Evolutionary conservation across 345 rosid genomes (phyloP), one percentile per base, ranked within the genome.

Genomic region (Tarenaya hassleriana): DNA sequence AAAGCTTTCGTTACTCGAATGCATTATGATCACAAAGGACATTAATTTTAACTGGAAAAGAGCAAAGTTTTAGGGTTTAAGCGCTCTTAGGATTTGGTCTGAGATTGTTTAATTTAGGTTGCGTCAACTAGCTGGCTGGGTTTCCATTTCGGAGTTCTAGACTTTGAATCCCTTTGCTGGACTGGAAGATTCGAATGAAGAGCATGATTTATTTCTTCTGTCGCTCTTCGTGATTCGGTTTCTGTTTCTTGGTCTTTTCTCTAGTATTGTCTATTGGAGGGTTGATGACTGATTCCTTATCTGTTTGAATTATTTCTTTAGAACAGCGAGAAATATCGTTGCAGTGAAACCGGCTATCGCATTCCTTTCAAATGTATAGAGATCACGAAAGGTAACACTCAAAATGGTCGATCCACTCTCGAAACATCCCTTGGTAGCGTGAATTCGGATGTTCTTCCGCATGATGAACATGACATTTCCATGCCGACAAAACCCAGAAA

Each of bases 321-420:
- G 94, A 81, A 69, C 54, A 79, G 77, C 60, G 73, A 66, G 15
- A 81, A 79, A 55, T 87, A 77, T 68, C 88, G 88, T 11, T 91
- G 98, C 56, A 87, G 98, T 64, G 98, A 87, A 80, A 91, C 96
- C 0, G 90, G 96, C 15, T 87, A 91, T 68, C 94, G 94, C 0
- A 84, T 91, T 70, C 90, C 94, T 42, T 68, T 91, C 20, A 82
- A 76, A 72, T 91, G 96, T 62, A 68, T 75, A 58, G 83, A 76
- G 64, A 60, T 55, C 29, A 63, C 40, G 56, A 70, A 54, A 47
- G 47, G 13, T 50, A 75, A 76, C 13, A 41, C 72, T 48, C 67
- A 67, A 17, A 74, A 70, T 34, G 45, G 19, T 56, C 68, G 84
- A 20, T 52, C 74, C 52, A 59, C 44, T 8, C 29, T 42, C 27